A percentile compares a stretch with the other conserved stretches of the same genome.
phyloP scores from a whole-genome alignment of 441 rosid species.

The Syzygium syzygioides region DNA sequence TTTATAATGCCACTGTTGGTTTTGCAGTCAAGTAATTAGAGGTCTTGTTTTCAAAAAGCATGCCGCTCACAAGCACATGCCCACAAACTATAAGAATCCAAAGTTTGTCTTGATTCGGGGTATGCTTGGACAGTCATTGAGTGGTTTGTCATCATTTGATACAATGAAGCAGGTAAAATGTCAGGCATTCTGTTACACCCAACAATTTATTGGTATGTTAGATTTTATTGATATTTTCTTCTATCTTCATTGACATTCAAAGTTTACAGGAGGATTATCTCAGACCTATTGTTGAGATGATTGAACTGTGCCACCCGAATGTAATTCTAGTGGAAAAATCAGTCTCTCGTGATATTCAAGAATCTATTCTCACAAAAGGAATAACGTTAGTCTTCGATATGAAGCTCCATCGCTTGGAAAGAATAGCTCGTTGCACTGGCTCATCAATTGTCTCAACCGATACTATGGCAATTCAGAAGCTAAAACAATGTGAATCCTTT shows the following conservation, averaged over 20 bases:
- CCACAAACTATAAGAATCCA: conserved; percentile 69
- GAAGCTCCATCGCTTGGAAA: conserved; percentile 88
- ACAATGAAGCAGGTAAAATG: conserved; percentile 64
- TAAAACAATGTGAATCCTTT: conserved; percentile 82
- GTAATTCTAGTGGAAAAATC: conserved; percentile 91
- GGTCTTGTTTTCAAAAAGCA: conserved; percentile 94
- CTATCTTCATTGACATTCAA: conserved; percentile 15
- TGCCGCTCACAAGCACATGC: conserved; percentile 99
- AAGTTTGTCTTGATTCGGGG: conserved; percentile 71
- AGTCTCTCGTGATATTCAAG: conserved; percentile 83
- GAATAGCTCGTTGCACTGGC: conserved; percentile 86
- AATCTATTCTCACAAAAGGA: conserved; percentile 58
- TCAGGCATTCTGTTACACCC: neutral
- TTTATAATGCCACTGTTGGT: neutral
- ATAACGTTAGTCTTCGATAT: conserved; percentile 85
- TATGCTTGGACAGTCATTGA: conserved; percentile 64
- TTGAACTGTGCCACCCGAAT: conserved; percentile 65
- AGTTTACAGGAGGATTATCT: conserved; percentile 29
- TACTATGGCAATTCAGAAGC: conserved; percentile 43
- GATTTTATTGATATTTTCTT: neutral
- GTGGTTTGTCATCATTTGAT: conserved; percentile 67
- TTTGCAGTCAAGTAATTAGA: conserved; percentile 73
- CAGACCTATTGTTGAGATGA: conserved; percentile 53
- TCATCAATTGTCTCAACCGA: conserved; percentile 60
- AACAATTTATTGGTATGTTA: neutral